Evolutionary conservation across 106 monocot genomes (phyloP).

Genomic region (Dendrobium nobile): DNA sequence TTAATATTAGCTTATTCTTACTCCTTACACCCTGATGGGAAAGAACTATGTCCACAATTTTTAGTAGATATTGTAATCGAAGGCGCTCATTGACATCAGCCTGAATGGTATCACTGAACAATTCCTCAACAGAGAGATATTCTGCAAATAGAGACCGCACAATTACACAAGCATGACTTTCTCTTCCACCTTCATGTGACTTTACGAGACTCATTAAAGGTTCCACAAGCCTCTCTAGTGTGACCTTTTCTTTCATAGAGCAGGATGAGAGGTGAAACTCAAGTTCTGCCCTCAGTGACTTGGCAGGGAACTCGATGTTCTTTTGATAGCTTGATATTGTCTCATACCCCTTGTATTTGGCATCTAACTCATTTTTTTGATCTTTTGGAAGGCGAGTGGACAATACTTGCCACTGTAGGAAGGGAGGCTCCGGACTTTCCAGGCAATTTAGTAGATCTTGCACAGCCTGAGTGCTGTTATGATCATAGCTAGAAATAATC

Average conservation of each 20-base stretch:
- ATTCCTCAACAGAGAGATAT: conserved; percentile 87
- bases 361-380: conserved; percentile 79
- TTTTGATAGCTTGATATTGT: conserved; percentile 36
- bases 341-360: conserved; percentile 79
- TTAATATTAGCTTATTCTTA: conserved; percentile 91
- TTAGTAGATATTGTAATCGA: conserved; percentile 74
- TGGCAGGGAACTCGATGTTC: conserved; percentile 88
- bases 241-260: conserved; percentile 69
- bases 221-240: conserved; percentile 89
- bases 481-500: conserved; percentile 98
- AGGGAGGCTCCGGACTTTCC: conserved; percentile 92
- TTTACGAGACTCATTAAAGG: conserved; percentile 83
- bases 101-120: conserved; percentile 92
- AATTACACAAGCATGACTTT: conserved; percentile 83
- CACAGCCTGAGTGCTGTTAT: conserved; percentile 77
- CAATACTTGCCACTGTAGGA: conserved; percentile 97
- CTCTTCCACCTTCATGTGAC: conserved; percentile 96
- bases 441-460: conserved; percentile 74
- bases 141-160: conserved; percentile 91
- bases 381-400: conserved; percentile 93
- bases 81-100: conserved; percentile 94
- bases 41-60: conserved; percentile 85
- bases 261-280: conserved; percentile 74
- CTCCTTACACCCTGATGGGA: conserved; percentile 92
- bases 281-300: conserved; percentile 66